Base-by-base conservation (phyloP, 2,329 filamentous ascomycete genomes). In the Colletotrichum euphorbiae region DNA sequence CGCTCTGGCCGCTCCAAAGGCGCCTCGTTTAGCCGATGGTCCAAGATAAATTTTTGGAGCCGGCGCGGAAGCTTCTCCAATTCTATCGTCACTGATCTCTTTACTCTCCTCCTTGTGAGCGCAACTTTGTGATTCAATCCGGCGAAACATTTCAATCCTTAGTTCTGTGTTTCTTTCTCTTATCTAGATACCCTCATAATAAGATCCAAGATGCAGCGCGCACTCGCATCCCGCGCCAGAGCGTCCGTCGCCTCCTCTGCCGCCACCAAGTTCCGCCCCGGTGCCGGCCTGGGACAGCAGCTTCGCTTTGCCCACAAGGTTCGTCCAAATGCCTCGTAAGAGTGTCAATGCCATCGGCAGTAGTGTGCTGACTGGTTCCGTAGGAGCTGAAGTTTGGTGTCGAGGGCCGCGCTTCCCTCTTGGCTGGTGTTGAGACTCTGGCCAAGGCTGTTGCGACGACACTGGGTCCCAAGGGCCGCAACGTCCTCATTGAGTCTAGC, bases 321-420 rank as follows among this genome's bases (percentile, higher is more conserved):
- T 87, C 71, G 77, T 74, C 36, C 1, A 24, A 55, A 63, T 33
- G 21, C 31, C 52, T 54, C 19, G 38, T 42, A 56, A 62, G 38
- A 65, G 24, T 60, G 2, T 73, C 68, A 72, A 71, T 63, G 7
- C 60, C 72, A 62, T 62, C 28, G n/a, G 59, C 19, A 62, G 40
- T 55, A 46, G 21, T 8, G 40, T 70, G 55, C 77, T 82, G 62
- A 82, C 74, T 65, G 33, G 56, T 59, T 73, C 50, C 73, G 65
- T 73, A 98, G 94, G 96, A 99, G 81, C 89, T 99, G 80, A 98
- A 97, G 86, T 99, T 99, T 74, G 96, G 96, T 77, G 95, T 98
- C 72, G 96, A 99, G 81, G 96, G 86, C 75, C 91, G 96, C 79
- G 94, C 94, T 76, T 81, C 93, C 74, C 90, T 99, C 71, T 89